Evolutionary conservation across 768 basidiomycete species (phyloP).

Genomic region (Suillus weaverae): DNA sequence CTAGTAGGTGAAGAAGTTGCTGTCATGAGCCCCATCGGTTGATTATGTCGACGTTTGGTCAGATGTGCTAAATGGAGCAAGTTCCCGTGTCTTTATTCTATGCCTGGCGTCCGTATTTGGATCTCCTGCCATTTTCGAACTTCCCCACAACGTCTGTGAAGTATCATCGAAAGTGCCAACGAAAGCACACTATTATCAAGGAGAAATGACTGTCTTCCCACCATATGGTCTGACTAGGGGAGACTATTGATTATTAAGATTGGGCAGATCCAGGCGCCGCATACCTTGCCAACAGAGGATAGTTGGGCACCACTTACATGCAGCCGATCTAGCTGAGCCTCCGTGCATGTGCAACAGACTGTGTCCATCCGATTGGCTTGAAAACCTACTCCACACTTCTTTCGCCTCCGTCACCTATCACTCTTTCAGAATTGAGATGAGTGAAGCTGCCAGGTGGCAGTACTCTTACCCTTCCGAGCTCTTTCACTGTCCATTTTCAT

Average conservation of each 20-base stretch:
- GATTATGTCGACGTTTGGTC: not conserved
- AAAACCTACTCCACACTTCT: not conserved
- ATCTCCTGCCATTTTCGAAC: not conserved
- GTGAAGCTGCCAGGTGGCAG: not conserved
- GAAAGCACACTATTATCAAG: not conserved
- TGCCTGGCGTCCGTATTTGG: not conserved
- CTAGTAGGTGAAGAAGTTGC: not conserved
- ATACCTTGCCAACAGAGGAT: constrained; percentile 55
- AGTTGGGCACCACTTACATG: constrained; percentile 23
- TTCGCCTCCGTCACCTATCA: not conserved
- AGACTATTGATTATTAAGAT: constrained; percentile 51
- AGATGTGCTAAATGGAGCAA: not conserved
- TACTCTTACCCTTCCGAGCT: not conserved
- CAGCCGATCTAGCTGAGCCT: not conserved
- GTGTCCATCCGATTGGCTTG: not conserved
- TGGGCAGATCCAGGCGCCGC: constrained; percentile 69
- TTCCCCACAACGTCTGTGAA: not conserved
- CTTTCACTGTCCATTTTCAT: not conserved
- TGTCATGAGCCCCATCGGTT: not conserved
- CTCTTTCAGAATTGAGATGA: not conserved
- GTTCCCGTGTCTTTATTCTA: not conserved
- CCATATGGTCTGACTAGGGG: not conserved
- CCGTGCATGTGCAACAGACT: not conserved
- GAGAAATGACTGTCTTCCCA: not conserved
- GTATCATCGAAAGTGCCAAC: not conserved